These are phyloP conservation scores for Umbellularia californica DNA, from an alignment of 164 flowering plant species.

Conservation along the genomic window DNA sequence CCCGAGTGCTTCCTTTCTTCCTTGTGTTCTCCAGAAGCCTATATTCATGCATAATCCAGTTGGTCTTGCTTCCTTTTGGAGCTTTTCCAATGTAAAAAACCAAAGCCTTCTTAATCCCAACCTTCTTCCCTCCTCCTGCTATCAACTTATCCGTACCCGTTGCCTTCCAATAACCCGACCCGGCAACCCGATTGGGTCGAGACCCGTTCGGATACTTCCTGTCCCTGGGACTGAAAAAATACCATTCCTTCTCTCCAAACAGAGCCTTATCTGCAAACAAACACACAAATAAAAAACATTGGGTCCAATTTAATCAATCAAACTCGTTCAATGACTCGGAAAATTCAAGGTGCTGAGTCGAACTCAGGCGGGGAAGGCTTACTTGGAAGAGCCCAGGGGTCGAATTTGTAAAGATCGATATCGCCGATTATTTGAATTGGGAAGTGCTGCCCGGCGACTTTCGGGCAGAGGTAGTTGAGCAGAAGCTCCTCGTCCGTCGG, in stretches of 20 bases:
- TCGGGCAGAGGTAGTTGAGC: slow-evolving; percentile 29
- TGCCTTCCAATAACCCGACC: slow-evolving; percentile 93
- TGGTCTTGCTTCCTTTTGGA: slow-evolving; percentile 81
- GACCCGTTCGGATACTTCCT: slow-evolving; percentile 85
- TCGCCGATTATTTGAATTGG: slow-evolving; percentile 25
- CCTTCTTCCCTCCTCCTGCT: slow-evolving; percentile 51
- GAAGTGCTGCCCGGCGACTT: slow-evolving; percentile 28
- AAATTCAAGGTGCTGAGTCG: background rate
- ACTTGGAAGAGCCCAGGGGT: slow-evolving; percentile 37
- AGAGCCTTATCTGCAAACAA: slow-evolving; percentile 53
- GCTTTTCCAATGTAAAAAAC: slow-evolving; percentile 86
- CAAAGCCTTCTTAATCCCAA: slow-evolving; percentile 84
- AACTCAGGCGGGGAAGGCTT: slow-evolving; percentile 1
- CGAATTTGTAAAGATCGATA: slow-evolving; percentile 30
- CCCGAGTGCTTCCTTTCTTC: slow-evolving; percentile 51
- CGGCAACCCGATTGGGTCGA: slow-evolving; percentile 82
- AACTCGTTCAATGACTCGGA: background rate
- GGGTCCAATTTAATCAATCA: background rate
- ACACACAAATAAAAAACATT: background rate
- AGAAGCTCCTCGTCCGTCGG: slow-evolving; percentile 41
- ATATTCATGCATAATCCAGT: slow-evolving; percentile 96
- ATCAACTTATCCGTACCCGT: slow-evolving; percentile 86
- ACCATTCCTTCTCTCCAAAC: slow-evolving; percentile 93
- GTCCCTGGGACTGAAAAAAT: slow-evolving; percentile 82
- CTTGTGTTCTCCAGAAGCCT: slow-evolving; percentile 48